These are phyloP conservation scores for Amphirosellinia nigrospora DNA, from an alignment of 495 filamentous ascomycete species.

Conservation along the genomic window DNA sequence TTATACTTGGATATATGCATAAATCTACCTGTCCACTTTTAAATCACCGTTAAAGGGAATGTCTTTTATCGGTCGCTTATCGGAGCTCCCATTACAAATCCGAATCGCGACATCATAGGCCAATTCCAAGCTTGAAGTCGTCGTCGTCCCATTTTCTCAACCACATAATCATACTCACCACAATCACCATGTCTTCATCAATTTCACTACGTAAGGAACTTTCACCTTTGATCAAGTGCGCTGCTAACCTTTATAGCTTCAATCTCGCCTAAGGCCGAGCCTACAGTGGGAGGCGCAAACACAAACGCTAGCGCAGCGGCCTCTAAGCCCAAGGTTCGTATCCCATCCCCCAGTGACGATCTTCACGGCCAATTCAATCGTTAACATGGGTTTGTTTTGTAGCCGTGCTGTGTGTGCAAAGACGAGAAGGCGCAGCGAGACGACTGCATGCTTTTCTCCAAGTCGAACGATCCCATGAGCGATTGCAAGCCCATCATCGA, in stretches of 20 bases:
- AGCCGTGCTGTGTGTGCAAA: slow-evolving; percentile 98
- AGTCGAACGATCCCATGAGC: slow-evolving; percentile 71
- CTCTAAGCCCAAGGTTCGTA: slow-evolving; percentile 54
- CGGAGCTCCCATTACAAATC: slow-evolving; percentile 23
- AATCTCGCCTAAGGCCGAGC: slow-evolving; percentile 35
- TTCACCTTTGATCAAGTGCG: neutral
- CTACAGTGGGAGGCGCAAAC: slow-evolving; percentile 21
- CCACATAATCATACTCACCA: neutral
- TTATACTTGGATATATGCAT: no score
- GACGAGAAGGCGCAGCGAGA: slow-evolving; percentile 90
- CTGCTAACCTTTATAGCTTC: slow-evolving; percentile 37
- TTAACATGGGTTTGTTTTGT: slow-evolving; percentile 24
- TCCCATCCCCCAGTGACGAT: neutral
- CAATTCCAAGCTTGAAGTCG: neutral
- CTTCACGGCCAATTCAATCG: neutral
- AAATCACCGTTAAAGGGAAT: neutral
- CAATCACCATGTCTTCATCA: slow-evolving; percentile 22
- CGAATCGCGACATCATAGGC: neutral
- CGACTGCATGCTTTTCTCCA: slow-evolving; percentile 98
- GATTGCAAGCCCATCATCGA: slow-evolving; percentile 84
- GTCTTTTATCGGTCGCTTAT: slow-evolving; percentile 10
- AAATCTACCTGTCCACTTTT: no score
- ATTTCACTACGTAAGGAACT: slow-evolving; percentile 44
- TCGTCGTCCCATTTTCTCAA: neutral
- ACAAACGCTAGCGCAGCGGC: slow-evolving; percentile 34